phyloP scores from a whole-genome alignment of 2,329 filamentous ascomycete genomes.

The Cladosporium austrohemisphaericum region DNA sequence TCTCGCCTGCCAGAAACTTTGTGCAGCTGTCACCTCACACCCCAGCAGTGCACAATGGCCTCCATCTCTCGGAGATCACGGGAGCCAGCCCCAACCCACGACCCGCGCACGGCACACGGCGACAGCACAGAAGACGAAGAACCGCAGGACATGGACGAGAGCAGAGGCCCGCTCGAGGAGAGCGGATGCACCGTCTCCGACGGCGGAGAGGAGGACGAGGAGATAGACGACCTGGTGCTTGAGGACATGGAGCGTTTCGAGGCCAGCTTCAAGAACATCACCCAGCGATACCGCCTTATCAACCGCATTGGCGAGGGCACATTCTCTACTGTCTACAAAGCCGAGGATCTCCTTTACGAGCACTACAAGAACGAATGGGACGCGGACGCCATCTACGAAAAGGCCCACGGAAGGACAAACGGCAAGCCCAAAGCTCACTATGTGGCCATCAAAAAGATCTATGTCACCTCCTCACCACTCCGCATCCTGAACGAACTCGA shows the following conservation, averaged over 20 bases:
- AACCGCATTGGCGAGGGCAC: conserved; percentile 98
- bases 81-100: conserved; percentile 23
- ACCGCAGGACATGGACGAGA: conserved; percentile 45
- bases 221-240: conserved; percentile 64
- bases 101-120: conserved; percentile 17
- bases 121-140: conserved; percentile 33
- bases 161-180: conserved; percentile 47
- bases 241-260: conserved; percentile 87
- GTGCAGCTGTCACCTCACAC: too few relatives aligned
- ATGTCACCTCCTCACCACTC: conserved; percentile 90
- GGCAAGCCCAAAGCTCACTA: conserved; percentile 58
- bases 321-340: conserved; percentile 98
- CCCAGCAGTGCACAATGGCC: conserved; percentile 21
- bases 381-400: conserved; percentile 58
- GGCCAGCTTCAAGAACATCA: conserved; percentile 77
- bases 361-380: conserved; percentile 86
- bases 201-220: conserved; percentile 31
- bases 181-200: conserved; percentile 51
- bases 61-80: conserved; percentile 17
- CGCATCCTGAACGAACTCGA: conserved; percentile 97
- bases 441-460: conserved; percentile 98
- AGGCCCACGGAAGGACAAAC: conserved; percentile 40
- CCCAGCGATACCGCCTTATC: conserved; percentile 79
- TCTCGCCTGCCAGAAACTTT: too few relatives aligned
- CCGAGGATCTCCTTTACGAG: conserved; percentile 85